Base-by-base conservation (phyloP, 306 rosid genomes). In the Malus sieversii region DNA sequence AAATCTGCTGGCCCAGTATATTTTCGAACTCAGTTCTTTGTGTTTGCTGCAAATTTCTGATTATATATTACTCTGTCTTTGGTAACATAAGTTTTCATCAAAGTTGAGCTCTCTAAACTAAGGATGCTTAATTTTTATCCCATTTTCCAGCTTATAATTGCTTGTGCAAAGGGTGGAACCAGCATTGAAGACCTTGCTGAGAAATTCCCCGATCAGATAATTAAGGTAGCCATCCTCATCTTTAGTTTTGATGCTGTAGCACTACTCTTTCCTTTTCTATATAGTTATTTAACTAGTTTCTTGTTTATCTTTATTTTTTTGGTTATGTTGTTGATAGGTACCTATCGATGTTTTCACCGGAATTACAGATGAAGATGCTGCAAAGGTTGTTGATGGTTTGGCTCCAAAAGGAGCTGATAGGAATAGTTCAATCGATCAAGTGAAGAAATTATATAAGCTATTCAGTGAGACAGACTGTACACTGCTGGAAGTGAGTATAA, bases 131-230 rank as follows among this genome's bases (percentile, higher is more conserved):
- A 42, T 27, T 55, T 64, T 46, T 69, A 35, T 22, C 57, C 55
- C 78, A n/a, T 52, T 72, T 63, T 71, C 59, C 90, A 95, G 99
- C 85, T 95, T 82, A 89, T 95, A 64, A 95, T 95, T 90, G 92
- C 97, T 73, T 95, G 99, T 84, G 89, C 81, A 42, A 92, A 95
- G 85, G 99, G 99, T 75, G 99, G 99, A 82, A 95, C 99, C 75
- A 95, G 99, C 85, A 95, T 95, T 62, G 99, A 95, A 85, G 99
- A 95, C 80, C 99, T 95, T 58, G 99, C 99, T 40, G 99, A 95
- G 85, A 95, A 95, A 86, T 95, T 80, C 81, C 99, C 99, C 3
- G 97, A 95, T 81, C 89, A 89, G 92, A 95, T 95, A 80, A 40
- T 84, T 46, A 92, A 95, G 98, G 99, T 95, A 60, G 75, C 78